Base-by-base conservation (phyloP, 805 yeast species). In the Candida dajiaensis region DNA sequence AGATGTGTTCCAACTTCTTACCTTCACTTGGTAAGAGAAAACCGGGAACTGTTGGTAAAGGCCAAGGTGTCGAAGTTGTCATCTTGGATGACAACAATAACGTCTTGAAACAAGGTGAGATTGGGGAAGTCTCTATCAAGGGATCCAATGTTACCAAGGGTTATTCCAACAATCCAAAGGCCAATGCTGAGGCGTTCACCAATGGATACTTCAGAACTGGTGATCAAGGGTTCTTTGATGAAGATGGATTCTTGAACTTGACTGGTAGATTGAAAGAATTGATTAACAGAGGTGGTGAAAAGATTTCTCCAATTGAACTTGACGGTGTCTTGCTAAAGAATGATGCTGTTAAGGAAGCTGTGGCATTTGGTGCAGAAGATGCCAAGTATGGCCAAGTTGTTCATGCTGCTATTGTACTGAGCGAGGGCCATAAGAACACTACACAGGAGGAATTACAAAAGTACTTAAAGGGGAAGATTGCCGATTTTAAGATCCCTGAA, bases 271-370 rank as follows among this genome's bases (percentile, higher is more conserved):
- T 84, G 54, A 83, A 84, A 63, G 90, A 83, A 63, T 68, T 84
- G 54, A 84, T 83, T 57, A 83, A 82, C 61, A 76, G 89, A 43
- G 90, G 87, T 21, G 90, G 90, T 47, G 90, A 83, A 64, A 83
- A 84, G 63, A 83, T 83, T 50, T 77, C 85, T 3, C 90, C 90
- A 6, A 74, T 81, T 51, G 90, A 83, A 61, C 65, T 83, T 23
- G 90, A 83, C 55, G 74, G 80, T 40, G 72, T 74, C 10, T 63
- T 83, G 69, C 67, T 80, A n/a, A 68, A 76, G 40, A 76, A 80
- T 57, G 83, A 82, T 1, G 74, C 72, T n/a, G 79, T 84, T 13
- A 70, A 73, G 20, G 89, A 83, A 59, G 89, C 85, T 22, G 89
- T 84, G 16, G 70, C 82, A 4, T 83, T 81, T 58, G 89, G 83